A percentile compares a stretch with the other conserved stretches of the same genome.
phyloP scores from a whole-genome alignment of 2,329 filamentous ascomycete species.

The Apiospora hydei region DNA sequence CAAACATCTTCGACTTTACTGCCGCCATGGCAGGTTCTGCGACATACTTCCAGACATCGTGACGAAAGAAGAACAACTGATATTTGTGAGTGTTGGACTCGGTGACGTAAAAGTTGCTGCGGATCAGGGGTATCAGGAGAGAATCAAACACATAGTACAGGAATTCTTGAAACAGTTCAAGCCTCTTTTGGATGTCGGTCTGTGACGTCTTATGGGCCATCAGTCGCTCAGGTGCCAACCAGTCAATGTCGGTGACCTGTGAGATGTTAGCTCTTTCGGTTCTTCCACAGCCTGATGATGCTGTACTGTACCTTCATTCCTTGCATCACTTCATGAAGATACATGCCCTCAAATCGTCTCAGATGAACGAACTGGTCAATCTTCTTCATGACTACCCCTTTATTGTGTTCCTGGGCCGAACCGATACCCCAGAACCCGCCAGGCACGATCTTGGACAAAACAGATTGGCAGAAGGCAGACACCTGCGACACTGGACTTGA shows the following conservation, averaged over 20 bases:
- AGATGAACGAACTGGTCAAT: slow-evolving; percentile 81
- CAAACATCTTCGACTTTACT: slow-evolving; percentile 78
- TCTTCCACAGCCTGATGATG: slow-evolving; percentile 25
- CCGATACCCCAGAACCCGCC: slow-evolving; percentile 75
- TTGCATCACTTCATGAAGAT: slow-evolving; percentile 79
- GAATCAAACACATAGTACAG: slow-evolving; percentile 95
- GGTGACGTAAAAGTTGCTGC: slow-evolving; percentile 91
- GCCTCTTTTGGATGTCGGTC: slow-evolving; percentile 77
- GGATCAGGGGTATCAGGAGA: slow-evolving; percentile 83
- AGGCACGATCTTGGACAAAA: slow-evolving; percentile 76
- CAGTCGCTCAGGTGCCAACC: slow-evolving; percentile 69
- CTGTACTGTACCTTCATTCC: slow-evolving; percentile 70
- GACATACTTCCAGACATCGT: slow-evolving; percentile 86
- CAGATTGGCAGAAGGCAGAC: slow-evolving; percentile 86
- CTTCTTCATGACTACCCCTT: slow-evolving; percentile 64
- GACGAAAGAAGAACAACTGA: slow-evolving; percentile 89
- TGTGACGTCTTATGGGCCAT: slow-evolving; percentile 65
- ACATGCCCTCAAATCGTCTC: slow-evolving; percentile 81
- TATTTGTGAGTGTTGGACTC: slow-evolving; percentile 85
- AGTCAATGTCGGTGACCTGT: slow-evolving; percentile 72
- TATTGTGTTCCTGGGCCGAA: slow-evolving; percentile 64
- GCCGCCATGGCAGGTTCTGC: slow-evolving; percentile 74
- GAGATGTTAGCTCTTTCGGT: slow-evolving; percentile 30
- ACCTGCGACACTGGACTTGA: slow-evolving; percentile 74
- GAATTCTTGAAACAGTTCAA: slow-evolving; percentile 82